Base-by-base conservation (phyloP, 768 basidiomycete species). In the Boletus rufocinnamomeus region DNA sequence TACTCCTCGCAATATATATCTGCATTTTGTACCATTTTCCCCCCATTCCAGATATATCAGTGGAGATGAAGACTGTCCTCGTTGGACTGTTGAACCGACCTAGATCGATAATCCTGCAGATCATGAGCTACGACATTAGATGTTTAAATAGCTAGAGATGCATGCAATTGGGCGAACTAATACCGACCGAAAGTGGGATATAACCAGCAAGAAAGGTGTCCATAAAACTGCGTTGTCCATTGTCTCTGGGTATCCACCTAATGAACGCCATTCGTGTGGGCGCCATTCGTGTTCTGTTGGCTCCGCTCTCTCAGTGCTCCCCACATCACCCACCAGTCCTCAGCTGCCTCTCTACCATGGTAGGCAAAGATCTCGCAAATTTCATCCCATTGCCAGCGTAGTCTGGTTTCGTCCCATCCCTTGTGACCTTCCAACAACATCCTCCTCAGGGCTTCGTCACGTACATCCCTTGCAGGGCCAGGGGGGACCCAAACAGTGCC, bases 251-350 rank as follows among this genome's bases (percentile, higher is more conserved):
- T 52, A 51, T 66, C 38, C 13, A 21, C 32, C 6, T 60, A 69
- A 56, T 38, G 54, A 54, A 57, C 30, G 23, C 30, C 40, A 23
- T 52, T 62, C 14, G 23, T 19, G 5, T 8, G n/a, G n/a, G n/a
- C 30, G 23, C 30, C 40, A 23, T 52, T 62, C 14, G 23, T 19
- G 5, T 8, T 40, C n/a, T 56, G 50, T 32, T 70, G 59, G 54
- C 77, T 76, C 51, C 77, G 66, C 65, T 83, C 76, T 47, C 76
- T 75, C 63, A 83, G 66, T 6, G 72, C 59, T 8, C 83, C 83
- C 84, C 83, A 85, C 55, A 80, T 80, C 13, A 80, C 79, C 84
- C 84, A 88, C 84, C 84, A 87, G 66, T 84, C 84, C 57, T 85
- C 84, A 21, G 82, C 86, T 45, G 78, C 77, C 60, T 88, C 85